phyloP scores from a whole-genome alignment of 495 filamentous ascomycete genomes.

The Aspergillus coremiiformis region DNA sequence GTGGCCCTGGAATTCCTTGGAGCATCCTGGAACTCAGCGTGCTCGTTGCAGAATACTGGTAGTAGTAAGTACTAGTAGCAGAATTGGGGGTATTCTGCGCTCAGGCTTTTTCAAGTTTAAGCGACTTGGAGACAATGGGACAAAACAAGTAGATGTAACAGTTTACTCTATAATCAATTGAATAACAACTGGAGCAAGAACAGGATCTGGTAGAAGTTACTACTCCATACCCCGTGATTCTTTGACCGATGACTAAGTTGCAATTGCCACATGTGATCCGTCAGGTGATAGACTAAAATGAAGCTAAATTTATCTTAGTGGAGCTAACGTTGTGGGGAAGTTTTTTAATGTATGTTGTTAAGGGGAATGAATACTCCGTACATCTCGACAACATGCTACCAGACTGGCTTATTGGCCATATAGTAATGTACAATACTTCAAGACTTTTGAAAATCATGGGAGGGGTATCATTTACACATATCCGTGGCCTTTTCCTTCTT shows the following conservation, averaged over 20 bases:
- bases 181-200: background rate
- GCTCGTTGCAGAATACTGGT: slow-evolving; percentile 6
- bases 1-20: slow-evolving; percentile 32
- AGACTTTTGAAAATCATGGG: background rate
- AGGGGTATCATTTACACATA: slow-evolving; percentile 11
- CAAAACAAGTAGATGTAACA: background rate
- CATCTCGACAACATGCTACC: too few species aligned
- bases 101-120: background rate
- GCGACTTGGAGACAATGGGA: background rate
- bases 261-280: slow-evolving; percentile 1
- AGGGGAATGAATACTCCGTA: too few species aligned
- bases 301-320: background rate
- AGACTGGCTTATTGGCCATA: too few species aligned
- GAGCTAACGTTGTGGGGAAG: background rate
- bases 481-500: slow-evolving; percentile 7
- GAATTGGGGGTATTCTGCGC: background rate
- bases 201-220: too few species aligned
- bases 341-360: too few species aligned
- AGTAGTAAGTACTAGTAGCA: background rate
- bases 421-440: too few species aligned
- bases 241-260: slow-evolving; percentile 7
- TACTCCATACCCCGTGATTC: background rate
- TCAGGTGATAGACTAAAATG: slow-evolving; percentile 6
- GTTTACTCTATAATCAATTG: background rate
- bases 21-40: slow-evolving; percentile 9